Conservation (phyloP, 2,329 filamentous ascomycete genomes). For the Cercospora sp. region DNA sequence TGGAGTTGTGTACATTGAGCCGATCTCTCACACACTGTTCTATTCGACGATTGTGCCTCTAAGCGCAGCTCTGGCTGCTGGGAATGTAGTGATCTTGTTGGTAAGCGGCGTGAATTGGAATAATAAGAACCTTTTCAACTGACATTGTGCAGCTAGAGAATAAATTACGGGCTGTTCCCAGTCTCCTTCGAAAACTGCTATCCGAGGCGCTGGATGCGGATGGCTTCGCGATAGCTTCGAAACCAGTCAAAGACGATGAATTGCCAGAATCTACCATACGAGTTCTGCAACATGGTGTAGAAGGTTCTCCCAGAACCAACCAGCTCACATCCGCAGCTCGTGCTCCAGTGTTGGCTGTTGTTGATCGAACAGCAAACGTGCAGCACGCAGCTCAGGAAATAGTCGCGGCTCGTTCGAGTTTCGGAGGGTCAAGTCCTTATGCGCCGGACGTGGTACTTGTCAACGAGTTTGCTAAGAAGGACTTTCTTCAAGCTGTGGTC, state of each 20-base stretch:
- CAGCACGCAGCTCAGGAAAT: conserved; percentile 55
- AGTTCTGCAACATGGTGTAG: conserved; percentile 39
- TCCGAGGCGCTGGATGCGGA: conserved; percentile 49
- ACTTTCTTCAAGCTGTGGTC: conserved; percentile 54
- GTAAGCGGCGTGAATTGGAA: conserved; percentile 34
- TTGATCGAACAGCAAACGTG: conserved; percentile 61
- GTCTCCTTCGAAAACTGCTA: conserved; percentile 44
- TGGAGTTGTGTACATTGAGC: conserved; percentile 53
- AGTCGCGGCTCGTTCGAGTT: conserved; percentile 55
- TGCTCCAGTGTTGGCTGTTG: conserved; percentile 54
- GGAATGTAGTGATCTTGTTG: conserved; percentile 54
- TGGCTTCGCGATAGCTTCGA: conserved; percentile 49
- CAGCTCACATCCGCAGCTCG: conserved; percentile 41
- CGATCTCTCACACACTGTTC: conserved; percentile 51
- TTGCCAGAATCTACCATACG: conserved; percentile 34
- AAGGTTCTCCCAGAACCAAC: conserved; percentile 24
- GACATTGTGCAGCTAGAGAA: conserved; percentile 42
- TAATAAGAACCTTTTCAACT: neutral
- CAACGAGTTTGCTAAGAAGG: conserved; percentile 61
- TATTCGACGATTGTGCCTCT: conserved; percentile 49
- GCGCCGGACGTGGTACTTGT: conserved; percentile 64
- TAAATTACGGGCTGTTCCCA: conserved; percentile 41
- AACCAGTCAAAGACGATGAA: conserved; percentile 34
- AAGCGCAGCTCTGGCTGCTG: conserved; percentile 51
- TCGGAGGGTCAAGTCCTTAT: conserved; percentile 59